These are phyloP conservation scores for Fusarium irregulare DNA, from an alignment of 2,329 filamentous ascomycete genomes.

Conservation along the genomic window DNA sequence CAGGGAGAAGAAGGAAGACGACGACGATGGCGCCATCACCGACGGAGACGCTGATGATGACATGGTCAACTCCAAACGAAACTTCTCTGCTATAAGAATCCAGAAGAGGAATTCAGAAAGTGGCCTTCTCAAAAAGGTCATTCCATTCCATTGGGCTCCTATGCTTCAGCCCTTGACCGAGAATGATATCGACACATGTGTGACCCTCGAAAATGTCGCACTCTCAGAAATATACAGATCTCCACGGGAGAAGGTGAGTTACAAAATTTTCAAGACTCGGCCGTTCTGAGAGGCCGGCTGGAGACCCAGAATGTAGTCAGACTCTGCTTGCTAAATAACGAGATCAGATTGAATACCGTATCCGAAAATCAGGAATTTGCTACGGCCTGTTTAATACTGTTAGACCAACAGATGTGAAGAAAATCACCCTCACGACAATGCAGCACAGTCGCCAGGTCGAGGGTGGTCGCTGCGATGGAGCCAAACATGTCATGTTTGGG, in stretches of 20 bases:
- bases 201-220: slow-evolving; percentile 66
- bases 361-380: slow-evolving; percentile 66
- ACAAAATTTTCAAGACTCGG: background rate
- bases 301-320: background rate
- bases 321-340: slow-evolving; percentile 4
- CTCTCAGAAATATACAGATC: slow-evolving; percentile 64
- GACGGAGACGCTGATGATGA: slow-evolving; percentile 56
- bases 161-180: slow-evolving; percentile 75
- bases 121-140: slow-evolving; percentile 55
- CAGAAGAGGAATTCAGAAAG: slow-evolving; percentile 48
- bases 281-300: background rate
- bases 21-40: slow-evolving; percentile 52
- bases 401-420: slow-evolving; percentile 57
- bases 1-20: slow-evolving; percentile 27
- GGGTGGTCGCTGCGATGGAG: slow-evolving; percentile 51
- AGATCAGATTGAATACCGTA: slow-evolving; percentile 48
- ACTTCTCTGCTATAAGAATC: slow-evolving; percentile 54
- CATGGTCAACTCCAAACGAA: slow-evolving; percentile 53
- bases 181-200: slow-evolving; percentile 70
- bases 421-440: slow-evolving; percentile 63
- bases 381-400: slow-evolving; percentile 83
- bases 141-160: slow-evolving; percentile 71
- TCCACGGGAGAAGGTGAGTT: slow-evolving; percentile 64
- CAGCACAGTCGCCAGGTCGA: slow-evolving; percentile 67
- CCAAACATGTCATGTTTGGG: slow-evolving; percentile 72